Evolutionary conservation across 441 rosid species (phyloP), one percentile per base, ranked within the genome.

Genomic region (Populus hybrid): DNA sequence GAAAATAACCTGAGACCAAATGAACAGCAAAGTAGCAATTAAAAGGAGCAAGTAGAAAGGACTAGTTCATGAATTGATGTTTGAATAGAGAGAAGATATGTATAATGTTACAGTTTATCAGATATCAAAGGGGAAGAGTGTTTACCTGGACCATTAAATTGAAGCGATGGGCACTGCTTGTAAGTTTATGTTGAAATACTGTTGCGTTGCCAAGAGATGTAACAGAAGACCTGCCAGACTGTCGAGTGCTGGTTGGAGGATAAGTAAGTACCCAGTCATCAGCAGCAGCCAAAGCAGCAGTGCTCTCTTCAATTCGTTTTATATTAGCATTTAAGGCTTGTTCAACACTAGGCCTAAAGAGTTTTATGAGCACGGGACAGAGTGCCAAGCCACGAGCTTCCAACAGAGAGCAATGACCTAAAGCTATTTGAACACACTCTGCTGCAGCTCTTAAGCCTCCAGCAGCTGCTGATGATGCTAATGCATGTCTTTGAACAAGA

Each of bases 391-490:
- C 98, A 80, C 95, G 97, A 75, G 91, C 93, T 85, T 96, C 99
- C 86, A 96, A 79, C 80, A 96, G 86, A 75, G 98, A 93, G 86
- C 99, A 96, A 89, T 96, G 99, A 76, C 99, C 99, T 78, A 96
- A 86, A 74, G 99, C 99, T 88, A 96, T 93, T 85, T 94, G 98
- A 81, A 94, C 99, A 83, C 99, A 97, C 83, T 97, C 99, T 69
- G 98, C 98, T 42, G 99, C 99, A 77, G 98, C 96, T 88, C 99
- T 88, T 81, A 97, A 88, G 75, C 99, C 99, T 65, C 98, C 99
- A 59, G 98, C 99, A 84, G 99, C 98, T 71, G 98, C 98, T 70
- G 99, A 90, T 73, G 99, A 97, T 71, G 98, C 90, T 80, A 97
- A 86, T 74, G 99, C 98, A 75, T 97, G 98, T 79, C 99, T 88